Evolutionary conservation across 176 grass and related monocot species (phyloP).

Genomic region (Pontederia crassipes): DNA sequence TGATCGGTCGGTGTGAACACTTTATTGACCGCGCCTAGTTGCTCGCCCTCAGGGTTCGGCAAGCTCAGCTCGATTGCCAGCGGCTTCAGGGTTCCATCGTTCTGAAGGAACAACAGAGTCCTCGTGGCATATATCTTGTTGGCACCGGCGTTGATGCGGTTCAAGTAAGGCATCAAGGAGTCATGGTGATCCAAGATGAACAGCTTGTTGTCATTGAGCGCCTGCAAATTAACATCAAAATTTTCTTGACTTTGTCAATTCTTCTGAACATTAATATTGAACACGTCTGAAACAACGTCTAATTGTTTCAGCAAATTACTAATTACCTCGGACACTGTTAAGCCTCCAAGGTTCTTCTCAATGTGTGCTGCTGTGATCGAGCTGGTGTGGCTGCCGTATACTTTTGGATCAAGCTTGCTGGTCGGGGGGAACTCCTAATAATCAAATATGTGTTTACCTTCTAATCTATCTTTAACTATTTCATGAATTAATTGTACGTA

Average conservation of each 20-base stretch:
- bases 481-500: neutral
- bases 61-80: neutral
- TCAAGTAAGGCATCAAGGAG: constrained; percentile 62
- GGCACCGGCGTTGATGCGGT: constrained; percentile 43
- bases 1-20: neutral
- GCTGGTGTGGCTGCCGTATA: constrained; percentile 68
- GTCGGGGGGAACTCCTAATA: constrained; percentile 64
- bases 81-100: neutral
- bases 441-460: neutral
- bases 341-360: constrained; percentile 49
- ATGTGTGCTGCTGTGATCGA: constrained; percentile 63
- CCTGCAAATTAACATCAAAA: constrained; percentile 22
- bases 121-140: constrained; percentile 33
- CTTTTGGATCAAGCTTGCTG: constrained; percentile 55
- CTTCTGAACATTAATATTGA: neutral
- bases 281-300: neutral
- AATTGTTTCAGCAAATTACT: neutral
- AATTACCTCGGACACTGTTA: constrained; percentile 43
- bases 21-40: neutral
- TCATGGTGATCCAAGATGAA: constrained; percentile 93
- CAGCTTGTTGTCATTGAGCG: constrained; percentile 47
- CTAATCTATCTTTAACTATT: neutral
- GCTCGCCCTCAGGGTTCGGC: neutral
- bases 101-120: neutral
- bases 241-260: neutral